A percentile compares a stretch with the other conserved stretches of the same genome.
phyloP scores from a whole-genome alignment of 768 basidiomycete genomes.

The Neoboletus subvelutipes region DNA sequence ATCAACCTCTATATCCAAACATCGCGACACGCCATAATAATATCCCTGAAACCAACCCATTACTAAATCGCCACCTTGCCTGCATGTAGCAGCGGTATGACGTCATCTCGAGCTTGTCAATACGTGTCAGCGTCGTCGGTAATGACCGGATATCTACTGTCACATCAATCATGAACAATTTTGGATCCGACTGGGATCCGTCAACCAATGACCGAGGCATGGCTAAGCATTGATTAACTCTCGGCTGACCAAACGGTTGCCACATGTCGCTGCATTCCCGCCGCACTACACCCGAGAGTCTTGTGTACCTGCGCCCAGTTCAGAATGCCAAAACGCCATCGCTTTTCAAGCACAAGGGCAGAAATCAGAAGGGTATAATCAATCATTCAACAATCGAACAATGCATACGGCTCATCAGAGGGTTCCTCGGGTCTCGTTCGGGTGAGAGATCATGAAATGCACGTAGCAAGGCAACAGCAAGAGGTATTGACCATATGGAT shows the following conservation, averaged over 20 bases:
- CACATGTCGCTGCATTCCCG: background rate
- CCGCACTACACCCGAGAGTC: background rate
- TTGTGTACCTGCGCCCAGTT: background rate
- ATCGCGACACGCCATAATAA: no score
- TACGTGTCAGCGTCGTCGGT: background rate
- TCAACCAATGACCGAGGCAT: no score
- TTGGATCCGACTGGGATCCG: background rate
- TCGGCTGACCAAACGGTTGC: background rate
- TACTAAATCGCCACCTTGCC: constrained; percentile 7
- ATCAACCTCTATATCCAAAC: background rate
- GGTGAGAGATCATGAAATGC: background rate
- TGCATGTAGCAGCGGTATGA: background rate
- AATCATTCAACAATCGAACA: background rate
- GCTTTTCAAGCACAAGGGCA: background rate
- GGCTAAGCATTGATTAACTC: background rate
- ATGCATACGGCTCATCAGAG: background rate
- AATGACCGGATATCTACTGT: background rate
- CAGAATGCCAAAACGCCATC: background rate
- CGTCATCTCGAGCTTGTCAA: background rate
- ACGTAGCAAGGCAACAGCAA: background rate
- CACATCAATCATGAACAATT: background rate
- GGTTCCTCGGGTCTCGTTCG: background rate
- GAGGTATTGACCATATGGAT: background rate
- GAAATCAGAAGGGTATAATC: background rate
- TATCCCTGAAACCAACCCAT: background rate